Evolutionary conservation across 169 alveolate species (phyloP).

Genomic region (Miamiensis avidus): DNA sequence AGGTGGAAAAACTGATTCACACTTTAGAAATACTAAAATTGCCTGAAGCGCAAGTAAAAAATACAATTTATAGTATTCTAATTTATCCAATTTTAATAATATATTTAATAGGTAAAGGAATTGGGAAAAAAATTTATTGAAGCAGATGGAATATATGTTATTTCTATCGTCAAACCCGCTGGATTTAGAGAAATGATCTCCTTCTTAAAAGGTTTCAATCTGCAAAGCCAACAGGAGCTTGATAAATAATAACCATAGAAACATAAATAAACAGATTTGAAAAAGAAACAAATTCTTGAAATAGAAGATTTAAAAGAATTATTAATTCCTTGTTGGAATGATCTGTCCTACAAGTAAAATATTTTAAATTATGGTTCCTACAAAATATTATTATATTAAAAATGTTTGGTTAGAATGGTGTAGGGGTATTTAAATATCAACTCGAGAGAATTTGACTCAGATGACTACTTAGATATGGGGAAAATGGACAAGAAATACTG

Average conservation of each 20-base stretch:
- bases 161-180: constrained; percentile 40
- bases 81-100: no score
- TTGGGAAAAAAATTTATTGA: constrained; percentile 1
- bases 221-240: constrained; percentile 1
- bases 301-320: constrained; percentile 20
- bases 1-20: constrained; percentile 1
- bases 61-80: no score
- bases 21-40: neutral
- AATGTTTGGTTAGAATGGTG: neutral
- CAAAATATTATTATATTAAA: no score
- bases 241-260: no score
- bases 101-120: constrained; percentile 9
- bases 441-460: neutral
- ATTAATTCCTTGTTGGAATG: constrained; percentile 35
- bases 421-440: constrained; percentile 5
- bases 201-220: constrained; percentile 20
- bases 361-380: no score
- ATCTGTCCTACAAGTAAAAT: no score
- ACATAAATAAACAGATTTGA: neutral
- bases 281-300: neutral
- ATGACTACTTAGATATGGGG: neutral
- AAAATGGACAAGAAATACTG: neutral
- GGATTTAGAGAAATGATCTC: constrained; percentile 39
- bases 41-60: neutral
- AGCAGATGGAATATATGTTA: constrained; percentile 8